Evolutionary conservation across 352 stramenopile species (phyloP).

Genomic region (Phytophthora pini): DNA sequence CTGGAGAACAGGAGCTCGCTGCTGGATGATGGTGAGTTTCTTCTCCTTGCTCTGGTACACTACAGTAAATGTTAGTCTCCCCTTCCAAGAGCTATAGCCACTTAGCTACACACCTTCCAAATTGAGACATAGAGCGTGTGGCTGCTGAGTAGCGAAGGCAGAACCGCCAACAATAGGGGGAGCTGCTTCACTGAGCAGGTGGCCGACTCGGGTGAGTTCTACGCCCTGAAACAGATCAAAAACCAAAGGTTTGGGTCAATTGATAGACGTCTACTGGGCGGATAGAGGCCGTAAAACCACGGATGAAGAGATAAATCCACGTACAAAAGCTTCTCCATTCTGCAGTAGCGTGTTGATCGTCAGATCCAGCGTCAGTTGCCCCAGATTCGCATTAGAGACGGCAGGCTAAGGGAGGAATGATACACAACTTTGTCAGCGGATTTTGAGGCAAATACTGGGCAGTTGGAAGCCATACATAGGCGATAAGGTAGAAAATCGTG

Average conservation of each 20-base stretch:
- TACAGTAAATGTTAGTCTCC: slow-evolving; percentile 25
- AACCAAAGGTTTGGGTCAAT: slow-evolving; percentile 11
- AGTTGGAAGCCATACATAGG: slow-evolving; percentile 4
- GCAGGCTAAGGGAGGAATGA: slow-evolving; percentile 51
- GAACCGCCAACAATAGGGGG: slow-evolving; percentile 66
- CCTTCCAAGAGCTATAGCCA: background rate
- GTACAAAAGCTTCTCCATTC: slow-evolving; percentile 53
- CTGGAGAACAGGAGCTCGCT: slow-evolving; percentile 60
- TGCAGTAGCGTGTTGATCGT: slow-evolving; percentile 78
- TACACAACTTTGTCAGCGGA: slow-evolving; percentile 22
- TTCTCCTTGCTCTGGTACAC: slow-evolving; percentile 69
- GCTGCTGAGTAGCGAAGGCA: slow-evolving; percentile 55
- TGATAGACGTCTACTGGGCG: slow-evolving; percentile 1
- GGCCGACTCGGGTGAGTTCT: slow-evolving; percentile 51
- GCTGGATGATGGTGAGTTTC: slow-evolving; percentile 80
- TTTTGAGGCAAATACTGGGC: background rate
- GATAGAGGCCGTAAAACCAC: background rate
- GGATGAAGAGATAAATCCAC: slow-evolving; percentile 3
- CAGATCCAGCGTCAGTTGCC: slow-evolving; percentile 80
- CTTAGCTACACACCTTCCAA: slow-evolving; percentile 57
- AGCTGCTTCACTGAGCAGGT: slow-evolving; percentile 68
- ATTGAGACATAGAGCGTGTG: slow-evolving; percentile 71
- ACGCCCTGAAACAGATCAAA: slow-evolving; percentile 37
- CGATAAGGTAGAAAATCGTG: background rate
- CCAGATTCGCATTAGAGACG: slow-evolving; percentile 84